A percentile compares a stretch with the other conserved stretches of the same genome.
These are phyloP conservation scores for Ceratocystis variospora DNA, from an alignment of 2,329 filamentous ascomycete species.

Conservation along the genomic window DNA sequence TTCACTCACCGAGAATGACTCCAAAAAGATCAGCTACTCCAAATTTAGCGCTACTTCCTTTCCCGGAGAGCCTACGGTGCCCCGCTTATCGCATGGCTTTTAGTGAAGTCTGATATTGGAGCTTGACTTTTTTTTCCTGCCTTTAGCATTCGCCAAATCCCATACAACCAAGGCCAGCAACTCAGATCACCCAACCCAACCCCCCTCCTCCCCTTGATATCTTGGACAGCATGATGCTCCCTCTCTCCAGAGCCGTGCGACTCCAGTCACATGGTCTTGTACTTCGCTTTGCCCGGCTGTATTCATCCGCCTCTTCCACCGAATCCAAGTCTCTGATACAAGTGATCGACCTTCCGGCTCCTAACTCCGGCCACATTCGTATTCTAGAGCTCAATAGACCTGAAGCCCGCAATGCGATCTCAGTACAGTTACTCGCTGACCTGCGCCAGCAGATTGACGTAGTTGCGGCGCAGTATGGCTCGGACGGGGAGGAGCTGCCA, in stretches of 20 bases:
- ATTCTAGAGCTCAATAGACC: slow-evolving; percentile 80
- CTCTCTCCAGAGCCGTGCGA: not conserved
- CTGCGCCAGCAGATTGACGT: slow-evolving; percentile 59
- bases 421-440: slow-evolving; percentile 56
- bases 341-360: slow-evolving; percentile 60
- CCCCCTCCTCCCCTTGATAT: not conserved
- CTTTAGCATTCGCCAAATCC: not conserved
- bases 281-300: slow-evolving; percentile 24
- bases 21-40: not conserved
- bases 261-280: not conserved
- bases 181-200: too few species aligned
- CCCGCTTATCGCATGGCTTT: not conserved
- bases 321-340: slow-evolving; percentile 43
- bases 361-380: slow-evolving; percentile 69
- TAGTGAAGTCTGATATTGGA: not conserved
- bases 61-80: not conserved
- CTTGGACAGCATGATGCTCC: not conserved
- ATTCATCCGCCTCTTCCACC: slow-evolving; percentile 31
- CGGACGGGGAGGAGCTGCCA: slow-evolving; percentile 39
- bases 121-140: not conserved
- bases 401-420: slow-evolving; percentile 79
- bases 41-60: not conserved
- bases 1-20: not conserved
- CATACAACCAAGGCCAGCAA: not conserved
- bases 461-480: slow-evolving; percentile 53